Percentiles rank a stretch among this genome's conserved stretches.
Conservation (phyloP, 495 filamentous ascomycete genomes). For the Daldinia loculata region DNA sequence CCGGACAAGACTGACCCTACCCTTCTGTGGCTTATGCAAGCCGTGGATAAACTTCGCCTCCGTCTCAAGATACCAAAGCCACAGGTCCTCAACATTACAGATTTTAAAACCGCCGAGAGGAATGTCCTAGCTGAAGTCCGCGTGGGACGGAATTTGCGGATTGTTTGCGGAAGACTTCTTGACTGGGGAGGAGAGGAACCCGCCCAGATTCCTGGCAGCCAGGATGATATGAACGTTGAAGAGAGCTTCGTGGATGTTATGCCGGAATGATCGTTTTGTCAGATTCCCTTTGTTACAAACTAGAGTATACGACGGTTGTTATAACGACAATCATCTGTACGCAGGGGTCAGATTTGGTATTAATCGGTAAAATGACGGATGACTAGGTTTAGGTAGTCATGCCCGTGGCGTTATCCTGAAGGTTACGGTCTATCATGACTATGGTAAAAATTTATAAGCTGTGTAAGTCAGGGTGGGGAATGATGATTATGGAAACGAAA, state of each 20-base stretch:
- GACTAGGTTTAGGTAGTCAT: background rate
- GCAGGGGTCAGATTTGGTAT: background rate
- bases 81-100: conserved; percentile 41
- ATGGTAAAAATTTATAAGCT: background rate
- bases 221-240: conserved; percentile 11
- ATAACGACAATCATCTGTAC: background rate
- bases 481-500: background rate
- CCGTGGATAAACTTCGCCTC: conserved; percentile 42
- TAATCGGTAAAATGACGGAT: background rate
- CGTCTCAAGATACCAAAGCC: conserved; percentile 42
- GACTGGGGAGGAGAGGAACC: conserved; percentile 26
- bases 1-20: conserved; percentile 45
- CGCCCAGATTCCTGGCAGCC: background rate
- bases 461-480: background rate
- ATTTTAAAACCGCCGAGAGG: conserved; percentile 46
- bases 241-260: conserved; percentile 10
- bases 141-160: conserved; percentile 25
- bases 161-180: conserved; percentile 33
- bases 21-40: conserved; percentile 42
- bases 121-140: conserved; percentile 41
- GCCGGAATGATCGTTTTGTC: background rate
- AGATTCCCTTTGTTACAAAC: background rate
- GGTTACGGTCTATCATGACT: background rate
- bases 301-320: background rate
- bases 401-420: conserved; percentile 2